These are phyloP conservation scores for Dactylellina haptotyla DNA, from an alignment of 2,329 filamentous ascomycete genomes.

Conservation along the genomic window DNA sequence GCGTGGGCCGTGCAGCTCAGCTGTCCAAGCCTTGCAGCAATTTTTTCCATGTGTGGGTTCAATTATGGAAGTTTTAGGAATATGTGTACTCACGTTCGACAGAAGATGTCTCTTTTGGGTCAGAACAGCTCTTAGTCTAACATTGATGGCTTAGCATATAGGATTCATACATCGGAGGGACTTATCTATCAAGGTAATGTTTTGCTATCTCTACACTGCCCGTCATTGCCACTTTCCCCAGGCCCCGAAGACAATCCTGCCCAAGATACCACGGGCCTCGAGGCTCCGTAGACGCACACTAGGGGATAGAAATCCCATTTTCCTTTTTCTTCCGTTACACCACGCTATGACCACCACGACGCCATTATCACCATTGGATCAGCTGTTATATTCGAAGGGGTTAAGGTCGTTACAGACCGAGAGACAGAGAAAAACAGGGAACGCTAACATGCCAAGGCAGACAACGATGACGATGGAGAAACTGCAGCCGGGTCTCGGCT, in stretches of 20 bases:
- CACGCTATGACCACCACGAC: too few relatives aligned
- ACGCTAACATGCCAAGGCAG: constrained; percentile 60
- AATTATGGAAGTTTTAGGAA: constrained; percentile 1
- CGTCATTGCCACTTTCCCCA: too few relatives aligned
- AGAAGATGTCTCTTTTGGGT: background rate
- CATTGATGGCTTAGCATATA: constrained; percentile 41
- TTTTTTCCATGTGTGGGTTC: background rate
- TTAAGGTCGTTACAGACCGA: constrained; percentile 2
- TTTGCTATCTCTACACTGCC: background rate
- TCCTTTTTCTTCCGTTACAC: too few relatives aligned
- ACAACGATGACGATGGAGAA: constrained; percentile 96
- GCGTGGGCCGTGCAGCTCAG: too few relatives aligned
- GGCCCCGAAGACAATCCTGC: too few relatives aligned
- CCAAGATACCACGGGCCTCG: too few relatives aligned
- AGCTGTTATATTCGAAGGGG: background rate
- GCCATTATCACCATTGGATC: background rate
- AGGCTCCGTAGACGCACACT: too few relatives aligned
- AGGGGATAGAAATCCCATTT: too few relatives aligned
- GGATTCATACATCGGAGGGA: constrained; percentile 49
- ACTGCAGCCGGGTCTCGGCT: constrained; percentile 86
- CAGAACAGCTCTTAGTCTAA: too few relatives aligned
- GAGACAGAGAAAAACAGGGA: background rate
- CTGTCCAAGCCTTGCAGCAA: too few relatives aligned
- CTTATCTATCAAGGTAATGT: constrained; percentile 49
- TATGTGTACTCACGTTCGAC: background rate